Conservation (phyloP, 2,329 filamentous ascomycete species). For the Claviceps africana region DNA sequence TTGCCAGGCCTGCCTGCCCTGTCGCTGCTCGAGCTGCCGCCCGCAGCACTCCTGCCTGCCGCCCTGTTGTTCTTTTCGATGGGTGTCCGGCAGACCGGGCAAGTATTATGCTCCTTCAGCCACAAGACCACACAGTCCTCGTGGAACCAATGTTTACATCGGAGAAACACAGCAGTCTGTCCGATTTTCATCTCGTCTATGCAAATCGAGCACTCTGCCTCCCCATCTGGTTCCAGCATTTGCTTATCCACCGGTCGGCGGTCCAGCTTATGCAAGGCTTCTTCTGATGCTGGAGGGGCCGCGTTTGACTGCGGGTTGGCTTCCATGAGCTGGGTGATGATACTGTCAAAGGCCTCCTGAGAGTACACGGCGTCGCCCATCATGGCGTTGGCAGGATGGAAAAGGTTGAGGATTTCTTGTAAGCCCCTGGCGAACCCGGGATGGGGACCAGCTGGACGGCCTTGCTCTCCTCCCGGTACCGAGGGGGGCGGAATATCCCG, state of each 20-base stretch:
- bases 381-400: slow-evolving; percentile 37
- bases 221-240: slow-evolving; percentile 52
- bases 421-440: slow-evolving; percentile 22
- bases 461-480: slow-evolving; percentile 9
- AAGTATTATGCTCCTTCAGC: slow-evolving; percentile 85
- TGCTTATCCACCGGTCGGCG: slow-evolving; percentile 55
- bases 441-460: slow-evolving; percentile 9
- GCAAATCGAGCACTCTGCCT: slow-evolving; percentile 85
- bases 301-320: slow-evolving; percentile 62
- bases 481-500: slow-evolving; percentile 23
- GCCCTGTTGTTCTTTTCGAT: slow-evolving; percentile 28
- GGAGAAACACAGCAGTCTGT: slow-evolving; percentile 61
- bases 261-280: slow-evolving; percentile 59
- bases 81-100: slow-evolving; percentile 61
- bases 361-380: slow-evolving; percentile 77
- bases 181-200: slow-evolving; percentile 69
- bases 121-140: slow-evolving; percentile 67
- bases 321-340: slow-evolving; percentile 82
- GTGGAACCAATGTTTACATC: slow-evolving; percentile 92
- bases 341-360: slow-evolving; percentile 78
- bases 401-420: slow-evolving; percentile 38
- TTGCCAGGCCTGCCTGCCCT: background rate
- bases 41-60: slow-evolving; percentile 6
- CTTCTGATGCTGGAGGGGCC: slow-evolving; percentile 64
- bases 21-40: background rate